These are phyloP conservation scores for Omphalea diandra DNA, from an alignment of 441 rosid genomes.

Conservation along the genomic window DNA sequence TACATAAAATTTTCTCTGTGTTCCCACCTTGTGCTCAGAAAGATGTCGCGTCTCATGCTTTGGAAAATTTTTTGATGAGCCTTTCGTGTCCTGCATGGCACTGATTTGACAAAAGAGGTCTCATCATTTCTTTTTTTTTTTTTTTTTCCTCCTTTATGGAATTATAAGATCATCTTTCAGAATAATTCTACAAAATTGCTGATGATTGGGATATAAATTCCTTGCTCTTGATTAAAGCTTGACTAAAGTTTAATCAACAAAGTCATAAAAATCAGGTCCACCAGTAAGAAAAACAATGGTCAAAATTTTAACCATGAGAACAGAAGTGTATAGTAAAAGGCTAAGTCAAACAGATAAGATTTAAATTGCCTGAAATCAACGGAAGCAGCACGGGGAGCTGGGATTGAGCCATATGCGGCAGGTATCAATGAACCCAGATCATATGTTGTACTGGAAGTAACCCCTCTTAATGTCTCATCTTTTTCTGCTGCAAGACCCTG, in stretches of 20 bases:
- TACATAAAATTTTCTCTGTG: background rate
- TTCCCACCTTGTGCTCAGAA: slow-evolving; percentile 76
- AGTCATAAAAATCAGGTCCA: background rate
- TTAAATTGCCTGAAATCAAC: slow-evolving; percentile 63
- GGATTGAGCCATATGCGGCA: slow-evolving; percentile 47
- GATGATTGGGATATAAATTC: background rate
- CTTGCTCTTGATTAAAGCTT: background rate
- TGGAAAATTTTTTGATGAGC: slow-evolving; percentile 50
- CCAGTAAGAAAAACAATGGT: background rate
- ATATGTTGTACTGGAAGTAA: slow-evolving; percentile 43
- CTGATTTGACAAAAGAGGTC: slow-evolving; percentile 34
- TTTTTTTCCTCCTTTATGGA: background rate
- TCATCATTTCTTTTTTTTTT: slow-evolving; percentile 4
- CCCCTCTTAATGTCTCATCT: slow-evolving; percentile 54
- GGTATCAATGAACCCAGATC: slow-evolving; percentile 39
- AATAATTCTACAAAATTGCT: background rate
- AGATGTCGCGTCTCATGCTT: slow-evolving; percentile 62
- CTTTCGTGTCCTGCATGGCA: slow-evolving; percentile 46
- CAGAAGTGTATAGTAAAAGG: background rate
- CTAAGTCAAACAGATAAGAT: slow-evolving; percentile 1
- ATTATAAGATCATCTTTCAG: background rate
- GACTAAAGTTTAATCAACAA: background rate
- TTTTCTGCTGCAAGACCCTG: slow-evolving; percentile 92
- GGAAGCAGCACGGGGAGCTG: slow-evolving; percentile 52
- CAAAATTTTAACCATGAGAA: background rate